Base-by-base conservation (phyloP, 768 basidiomycete genomes). In the Lentinula raphanica region DNA sequence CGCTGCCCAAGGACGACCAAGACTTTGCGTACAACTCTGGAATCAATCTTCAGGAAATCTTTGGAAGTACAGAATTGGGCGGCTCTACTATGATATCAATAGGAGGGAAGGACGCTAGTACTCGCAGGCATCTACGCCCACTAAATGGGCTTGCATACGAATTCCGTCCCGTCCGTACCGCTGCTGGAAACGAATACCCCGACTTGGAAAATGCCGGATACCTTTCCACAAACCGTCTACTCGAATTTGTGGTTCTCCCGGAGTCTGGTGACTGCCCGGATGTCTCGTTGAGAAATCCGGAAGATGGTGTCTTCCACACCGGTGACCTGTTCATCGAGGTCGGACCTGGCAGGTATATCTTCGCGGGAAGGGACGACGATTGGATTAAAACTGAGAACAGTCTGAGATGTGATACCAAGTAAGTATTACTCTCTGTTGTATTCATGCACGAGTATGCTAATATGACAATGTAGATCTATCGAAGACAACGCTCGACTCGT, bases 351-450 rank as follows among this genome's bases (percentile, higher is more conserved):
- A 73, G 70, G 62, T 91, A 86, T 67, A 66, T 83, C 45, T 87
- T 80, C 60, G 81, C 85, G 38, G 90, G 89, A 27, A 82, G 90
- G 44, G 83, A 89, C 60, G 89, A 92, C 63, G 89, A 92, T 70
- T 90, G 89, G 90, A 91, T 92, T 68, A 92, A 91, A 72, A 86
- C 84, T 32, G 86, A 88, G 66, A 88, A 82, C 66, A 85, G 88
- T 66, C 73, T 90, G 61, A 81, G 89, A 53, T 90, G 89, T 65
- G 89, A 92, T 66, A 90, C 90, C 49, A 85, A 82, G 79, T 80
- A 71, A 29, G 76, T 74, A 29, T 12, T 54, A 29, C 54, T 21
- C n/a, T 8, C 15, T 27, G 32, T 13, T 19, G 25, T 6, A 50
- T 21, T 35, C n/a, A n/a, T n/a, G n/a, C n/a, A n/a, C n/a, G n/a